These are phyloP conservation scores for Tetrahymena borealis DNA, from an alignment of 73 alveolate genomes.

Conservation along the genomic window DNA sequence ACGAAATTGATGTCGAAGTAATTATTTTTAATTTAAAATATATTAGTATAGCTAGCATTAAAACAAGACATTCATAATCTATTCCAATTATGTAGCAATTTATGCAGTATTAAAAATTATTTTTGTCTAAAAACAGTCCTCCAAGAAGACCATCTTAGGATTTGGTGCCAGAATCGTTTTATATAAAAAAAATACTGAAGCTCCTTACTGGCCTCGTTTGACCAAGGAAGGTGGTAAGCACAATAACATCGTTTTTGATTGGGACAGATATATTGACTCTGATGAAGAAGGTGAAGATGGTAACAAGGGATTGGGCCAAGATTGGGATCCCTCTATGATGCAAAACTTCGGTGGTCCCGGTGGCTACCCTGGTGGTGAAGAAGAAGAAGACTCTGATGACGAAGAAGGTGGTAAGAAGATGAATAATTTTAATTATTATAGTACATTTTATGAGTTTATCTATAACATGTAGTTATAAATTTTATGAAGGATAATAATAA, in stretches of 20 bases:
- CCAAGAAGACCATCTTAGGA: slow-evolving; percentile 7
- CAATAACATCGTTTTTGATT: slow-evolving; percentile 41
- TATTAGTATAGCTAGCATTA: slow-evolving; percentile 38
- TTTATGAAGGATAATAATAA: too few species aligned
- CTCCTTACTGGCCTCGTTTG: slow-evolving; percentile 65
- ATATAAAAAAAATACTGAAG: slow-evolving; percentile 55
- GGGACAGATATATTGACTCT: slow-evolving; percentile 52
- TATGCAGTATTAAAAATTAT: not conserved
- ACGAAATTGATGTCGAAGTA: slow-evolving; percentile 52
- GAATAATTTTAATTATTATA: not conserved
- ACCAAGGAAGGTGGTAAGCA: slow-evolving; percentile 42
- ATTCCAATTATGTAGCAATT: too few species aligned
- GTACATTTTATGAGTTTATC: not conserved
- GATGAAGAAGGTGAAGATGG: slow-evolving; percentile 73
- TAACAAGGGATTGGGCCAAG: slow-evolving; percentile 60
- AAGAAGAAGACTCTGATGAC: slow-evolving; percentile 55
- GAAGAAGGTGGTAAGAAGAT: slow-evolving; percentile 19
- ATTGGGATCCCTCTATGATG: slow-evolving; percentile 42
- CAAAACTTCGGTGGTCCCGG: slow-evolving; percentile 53
- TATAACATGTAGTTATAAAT: not conserved
- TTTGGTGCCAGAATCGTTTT: slow-evolving; percentile 19
- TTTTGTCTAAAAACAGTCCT: not conserved
- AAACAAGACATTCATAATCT: too few species aligned
- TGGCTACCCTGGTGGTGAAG: slow-evolving; percentile 4
- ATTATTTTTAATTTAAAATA: slow-evolving; percentile 25